Evolutionary conservation across 192 early-diverging fungal species (phyloP), one percentile per base, ranked within the genome.

Genomic region (Linnemannia hyalina): DNA sequence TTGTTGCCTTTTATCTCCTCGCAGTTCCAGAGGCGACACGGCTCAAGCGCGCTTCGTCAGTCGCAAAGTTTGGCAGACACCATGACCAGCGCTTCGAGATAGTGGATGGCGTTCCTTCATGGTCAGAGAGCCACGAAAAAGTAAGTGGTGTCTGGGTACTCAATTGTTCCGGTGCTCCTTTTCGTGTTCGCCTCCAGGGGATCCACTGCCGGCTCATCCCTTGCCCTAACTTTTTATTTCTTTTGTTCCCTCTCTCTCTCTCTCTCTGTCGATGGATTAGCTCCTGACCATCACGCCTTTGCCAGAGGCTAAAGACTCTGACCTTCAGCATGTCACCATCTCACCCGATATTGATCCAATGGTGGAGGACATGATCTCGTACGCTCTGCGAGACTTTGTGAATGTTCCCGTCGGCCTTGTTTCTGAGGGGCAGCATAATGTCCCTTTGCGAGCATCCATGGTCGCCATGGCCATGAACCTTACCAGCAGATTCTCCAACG

Each of bases 391-490:
- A 26, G 84, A 86, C 52, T 86, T 86, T 81, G 79, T 86, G 52
- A 86, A 86, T 41, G 73, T 78, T 4, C 84, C 84, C 8, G 63
- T 86, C 4, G 84, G 84, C 8, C 80, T 86, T 0, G 68, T 81
- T 20, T 77, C 84, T 4, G 75, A 78, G 63, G 84, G 84, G 3
- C 84, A 80, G 5, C 84, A 86, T 47, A 86, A 86, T 47, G 57
- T 78, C n/a, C 84, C 84, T 0, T 54, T 86, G 4, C 68, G 84
- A 26, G 70, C 68, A 6, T 86, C 84, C 9, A 36, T 89, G 32
- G 85, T 83, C 49, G 60, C 78, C 65, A 89, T 89, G 88, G 81
- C 81, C 72, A 89, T 87, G 78, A 89, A 89, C 44, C 44, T 89
- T 26, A 69, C 81, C 16, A 70, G 73, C 35, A 68, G 81, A 8